Evolutionary conservation across 768 basidiomycete species (phyloP), one percentile per base, ranked within the genome.

Genomic region (Myochromella boudieri): DNA sequence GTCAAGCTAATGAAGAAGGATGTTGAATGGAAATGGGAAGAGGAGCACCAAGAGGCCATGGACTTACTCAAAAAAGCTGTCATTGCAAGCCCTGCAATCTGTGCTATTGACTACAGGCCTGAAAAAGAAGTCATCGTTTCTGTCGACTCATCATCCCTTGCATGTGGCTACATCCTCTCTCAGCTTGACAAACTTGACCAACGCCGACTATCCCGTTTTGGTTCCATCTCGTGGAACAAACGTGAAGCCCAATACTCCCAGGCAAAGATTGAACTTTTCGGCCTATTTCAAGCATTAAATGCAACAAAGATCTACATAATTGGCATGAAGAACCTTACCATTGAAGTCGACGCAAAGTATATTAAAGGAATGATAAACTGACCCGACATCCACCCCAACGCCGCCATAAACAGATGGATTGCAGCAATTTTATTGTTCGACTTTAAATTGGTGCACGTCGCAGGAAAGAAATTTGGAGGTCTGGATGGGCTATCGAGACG

Each of bases 341-440:
- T n/a, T n/a, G n/a, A n/a, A n/a, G n/a, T n/a, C n/a, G n/a, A n/a
- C n/a, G n/a, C n/a, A n/a, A n/a, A n/a, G n/a, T n/a, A n/a, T n/a
- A n/a, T n/a, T n/a, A n/a, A n/a, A n/a, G n/a, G n/a, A n/a, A n/a
- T n/a, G n/a, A n/a, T n/a, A n/a, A n/a, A n/a, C n/a, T n/a, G n/a
- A n/a, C n/a, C n/a, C n/a, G n/a, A 71, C 20, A 49, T 69, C 0
- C 62, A 67, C 3, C 71, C 71, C 0, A 69, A 61, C 28, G 61
- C 67, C 2, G 40, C 27, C 4, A 62, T 72, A 1, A 76, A 75
- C 37, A 38, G 67, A 7, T 76, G 75, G 75, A 70, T 0, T 75
- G 69, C 46, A n/a, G n/a, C n/a, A n/a, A n/a, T n/a, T n/a, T n/a
- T n/a, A n/a, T n/a, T n/a, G n/a, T n/a, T n/a, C n/a, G 47, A 65